Base-by-base conservation (phyloP, 495 filamentous ascomycete genomes). In the Poronia punctata region DNA sequence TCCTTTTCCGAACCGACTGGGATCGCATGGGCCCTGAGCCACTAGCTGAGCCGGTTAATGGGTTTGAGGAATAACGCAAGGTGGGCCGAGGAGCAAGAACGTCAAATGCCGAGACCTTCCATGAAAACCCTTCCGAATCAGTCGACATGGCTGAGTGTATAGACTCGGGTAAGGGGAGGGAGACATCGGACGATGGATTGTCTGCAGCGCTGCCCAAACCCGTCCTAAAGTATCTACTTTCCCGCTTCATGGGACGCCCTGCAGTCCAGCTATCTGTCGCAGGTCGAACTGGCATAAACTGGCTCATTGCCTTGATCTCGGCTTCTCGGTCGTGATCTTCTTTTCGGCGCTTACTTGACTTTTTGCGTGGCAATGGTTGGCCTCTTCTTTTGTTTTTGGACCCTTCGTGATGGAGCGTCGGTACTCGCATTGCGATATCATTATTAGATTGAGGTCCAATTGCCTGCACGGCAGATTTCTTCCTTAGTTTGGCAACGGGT, bases 291-390 rank as follows among this genome's bases (percentile, higher is more conserved):
- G 82, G 80, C 31, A 79, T 55, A 16, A 86, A 75, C 20, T 78
- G 78, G 28, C 81, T 83, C 80, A 95, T 83, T n/a, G 84, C 73
- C 43, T 79, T 80, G 49, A 95, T 86, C 62, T 95, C 86, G 38
- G 83, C 84, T 57, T 93, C 88, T 12, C 88, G 74, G 38, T 77
- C 70, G 54, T 78, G 76, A 40, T 93, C 83, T 25, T 82, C 64
- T 23, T 79, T 76, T 38, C 82, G 81, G 40, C 82, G 74, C 63
- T 88, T 94, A 68, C 82, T 92, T 11, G 85, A 80, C 50, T 77
- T 84, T 33, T 82, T 78, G 21, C 79, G 75, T 25, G 78, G 60
- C 17, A 83, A 65, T 68, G 65, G 70, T 59, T 56, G 67, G 38
- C 68, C 74, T 33, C 74, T 62, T 22, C 64, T 59, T 39, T 68